phyloP scores from a whole-genome alignment of 2,329 filamentous ascomycete genomes.

The Anthostomella pinea region DNA sequence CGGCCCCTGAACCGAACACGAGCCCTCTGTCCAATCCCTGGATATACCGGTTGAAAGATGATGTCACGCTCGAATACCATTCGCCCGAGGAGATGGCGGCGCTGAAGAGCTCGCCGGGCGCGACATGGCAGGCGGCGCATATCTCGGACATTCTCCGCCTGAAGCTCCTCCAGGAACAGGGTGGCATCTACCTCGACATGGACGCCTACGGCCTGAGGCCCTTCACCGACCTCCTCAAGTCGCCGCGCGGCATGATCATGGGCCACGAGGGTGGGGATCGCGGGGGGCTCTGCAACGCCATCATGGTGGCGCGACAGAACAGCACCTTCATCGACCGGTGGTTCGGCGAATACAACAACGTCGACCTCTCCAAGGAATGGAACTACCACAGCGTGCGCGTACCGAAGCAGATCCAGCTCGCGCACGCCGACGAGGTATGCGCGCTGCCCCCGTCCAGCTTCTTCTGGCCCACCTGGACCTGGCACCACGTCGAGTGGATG shows the following conservation, averaged over 20 bases:
- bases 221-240: slow-evolving; percentile 30
- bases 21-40: slow-evolving; percentile 35
- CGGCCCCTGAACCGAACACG: slow-evolving; percentile 30
- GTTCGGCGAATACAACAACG: slow-evolving; percentile 33
- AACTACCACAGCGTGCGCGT: slow-evolving; percentile 38
- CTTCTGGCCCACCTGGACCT: slow-evolving; percentile 42
- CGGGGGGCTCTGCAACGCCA: slow-evolving; percentile 37
- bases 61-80: slow-evolving; percentile 36
- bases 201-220: slow-evolving; percentile 35
- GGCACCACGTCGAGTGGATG: slow-evolving; percentile 38
- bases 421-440: slow-evolving; percentile 33
- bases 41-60: slow-evolving; percentile 32
- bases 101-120: slow-evolving; percentile 27
- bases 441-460: slow-evolving; percentile 35
- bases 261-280: slow-evolving; percentile 38
- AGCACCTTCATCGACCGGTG: slow-evolving; percentile 35
- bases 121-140: slow-evolving; percentile 32
- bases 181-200: slow-evolving; percentile 37
- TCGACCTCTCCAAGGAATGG: slow-evolving; percentile 34
- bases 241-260: slow-evolving; percentile 31
- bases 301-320: slow-evolving; percentile 36
- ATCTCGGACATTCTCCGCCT: slow-evolving; percentile 36
- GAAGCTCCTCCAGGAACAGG: slow-evolving; percentile 32
- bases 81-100: slow-evolving; percentile 28
- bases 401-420: slow-evolving; percentile 29